Evolutionary conservation across 208 protist species (phyloP).

Genomic region (Acanthamoeba lenticulata): DNA sequence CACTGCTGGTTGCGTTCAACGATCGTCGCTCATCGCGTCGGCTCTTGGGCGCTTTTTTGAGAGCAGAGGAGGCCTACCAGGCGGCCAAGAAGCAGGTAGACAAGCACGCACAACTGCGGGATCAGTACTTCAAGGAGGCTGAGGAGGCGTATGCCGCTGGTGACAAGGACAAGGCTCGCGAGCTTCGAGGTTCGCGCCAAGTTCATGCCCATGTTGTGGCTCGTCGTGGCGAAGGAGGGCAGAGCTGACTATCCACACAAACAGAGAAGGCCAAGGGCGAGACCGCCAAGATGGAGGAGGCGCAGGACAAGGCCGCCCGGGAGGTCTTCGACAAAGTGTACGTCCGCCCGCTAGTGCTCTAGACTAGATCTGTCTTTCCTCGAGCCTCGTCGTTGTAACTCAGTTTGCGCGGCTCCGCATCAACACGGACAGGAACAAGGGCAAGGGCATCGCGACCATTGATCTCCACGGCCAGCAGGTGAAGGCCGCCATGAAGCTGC

Average conservation of each 20-base stretch:
- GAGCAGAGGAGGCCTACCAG: conserved; percentile 21
- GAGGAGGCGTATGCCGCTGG: conserved; percentile 28
- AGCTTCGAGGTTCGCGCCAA: neutral
- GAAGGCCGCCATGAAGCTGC: neutral
- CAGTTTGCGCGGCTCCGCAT: neutral
- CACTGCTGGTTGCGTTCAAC: neutral
- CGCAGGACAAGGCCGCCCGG: conserved; percentile 3
- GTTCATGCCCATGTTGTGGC: neutral
- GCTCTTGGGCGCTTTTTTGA: neutral
- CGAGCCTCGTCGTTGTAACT: neutral
- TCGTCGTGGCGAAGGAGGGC: neutral
- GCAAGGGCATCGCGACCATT: conserved; percentile 13
- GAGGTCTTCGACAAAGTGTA: conserved; percentile 45
- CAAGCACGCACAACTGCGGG: conserved; percentile 45
- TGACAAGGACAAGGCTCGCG: conserved; percentile 42
- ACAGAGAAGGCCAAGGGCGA: conserved; percentile 58
- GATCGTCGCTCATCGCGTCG: neutral
- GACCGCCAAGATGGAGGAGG: conserved; percentile 4
- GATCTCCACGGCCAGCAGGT: conserved; percentile 55
- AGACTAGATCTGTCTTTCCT: neutral
- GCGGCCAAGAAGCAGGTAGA: conserved; percentile 50
- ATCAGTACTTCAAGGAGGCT: conserved; percentile 58
- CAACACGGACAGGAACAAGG: conserved; percentile 47
- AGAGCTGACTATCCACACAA: neutral
- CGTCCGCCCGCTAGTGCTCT: too few species aligned